Evolutionary conservation across 257 asterid genomes (phyloP), one percentile per base, ranked within the genome.

Genomic region (Asclepias syriaca): DNA sequence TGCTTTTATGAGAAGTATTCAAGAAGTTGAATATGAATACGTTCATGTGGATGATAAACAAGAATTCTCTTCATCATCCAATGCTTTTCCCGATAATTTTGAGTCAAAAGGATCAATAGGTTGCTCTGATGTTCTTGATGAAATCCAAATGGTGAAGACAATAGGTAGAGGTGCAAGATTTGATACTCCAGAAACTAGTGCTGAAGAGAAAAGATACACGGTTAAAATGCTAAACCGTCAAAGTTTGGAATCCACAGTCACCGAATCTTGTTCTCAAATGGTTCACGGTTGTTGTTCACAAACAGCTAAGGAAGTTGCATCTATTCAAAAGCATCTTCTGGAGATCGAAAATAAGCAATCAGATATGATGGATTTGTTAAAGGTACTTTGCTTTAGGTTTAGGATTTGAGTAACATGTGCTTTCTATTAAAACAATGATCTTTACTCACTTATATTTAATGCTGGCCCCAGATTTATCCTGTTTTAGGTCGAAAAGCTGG

Each of bases 321-420:
- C 81, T 74, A 82, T 94, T 40, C 85, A 85, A 72, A 86, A 89
- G 77, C 97, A 94, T 77, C 96, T 94, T 66, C 72, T 82, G 82
- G 97, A 87, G 83, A 91, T 94, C 63, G 97, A 94, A 78, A 83
- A 72, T 74, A 94, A 83, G 85, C 98, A 94, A 83, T 84, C 97
- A 72, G 81, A 79, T 72, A 83, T 94, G 83, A 78, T 86, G 81
- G 96, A 91, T 78, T 72, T 87, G 88, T 84, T 94, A 65, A 87
- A 89, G 98, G 98, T 94, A 84, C 74, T 65, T 57, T 15, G 59
- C 66, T 60, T 64, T 43, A 24, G 48, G 76, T 67, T 43, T 58
- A 24, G 16, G 8, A 46, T 45, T 22, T 34, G 27, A 29, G 15
- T 27, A 59, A 29, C 34, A 8, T 4, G 7, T 65, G 34, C 34